Base-by-base conservation (phyloP, 305 asterid genomes). In the Solanum aculeatissimum region DNA sequence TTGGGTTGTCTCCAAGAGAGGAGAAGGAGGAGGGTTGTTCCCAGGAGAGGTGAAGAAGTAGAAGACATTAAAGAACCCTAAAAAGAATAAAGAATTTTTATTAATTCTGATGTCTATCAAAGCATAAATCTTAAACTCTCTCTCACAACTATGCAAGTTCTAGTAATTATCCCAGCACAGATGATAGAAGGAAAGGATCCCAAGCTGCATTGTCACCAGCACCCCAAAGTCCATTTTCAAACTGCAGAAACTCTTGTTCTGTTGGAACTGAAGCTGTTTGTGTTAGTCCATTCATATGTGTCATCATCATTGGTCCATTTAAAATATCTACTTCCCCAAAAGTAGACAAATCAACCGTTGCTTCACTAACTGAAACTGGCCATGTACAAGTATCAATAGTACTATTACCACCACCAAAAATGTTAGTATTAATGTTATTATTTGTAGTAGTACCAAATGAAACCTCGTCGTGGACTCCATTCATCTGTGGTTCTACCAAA, bases 121-220 rank as follows among this genome's bases (percentile, higher is more conserved):
- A 78, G 19, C 49, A 18, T 51, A 51, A 77, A 51, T 77, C 19
- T 18, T 38, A 32, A 78, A 19, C 8, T 27, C 51, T 32, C 19
- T 53, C 83, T 53, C 51, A 78, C 9, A 40, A 5, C 53, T 69
- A 69, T 18, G 78, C 27, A 9, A 38, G 1, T 38, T 29, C 78
- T 19, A 38, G 2, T 3, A 35, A 32, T 54, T 58, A 79, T 45
- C 78, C 75, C 15, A 82, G 58, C 23, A 82, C 81, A 83, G 68
- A 83, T 18, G 71, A 70, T 42, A 82, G 29, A n/a, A 70, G 80
- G 58, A 54, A 70, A 57, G 85, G 85, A 55, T 83, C 85, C 85
- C 85, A 83, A 21, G 45, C 69, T 43, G 27, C 81, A 55, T 3
- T 54, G 3, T 70, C 81, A 70, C 82, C 72, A 78, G 7, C 32